These are phyloP conservation scores for Aureobasidium sp. DNA, from an alignment of 2,329 filamentous ascomycete species.

Conservation along the genomic window DNA sequence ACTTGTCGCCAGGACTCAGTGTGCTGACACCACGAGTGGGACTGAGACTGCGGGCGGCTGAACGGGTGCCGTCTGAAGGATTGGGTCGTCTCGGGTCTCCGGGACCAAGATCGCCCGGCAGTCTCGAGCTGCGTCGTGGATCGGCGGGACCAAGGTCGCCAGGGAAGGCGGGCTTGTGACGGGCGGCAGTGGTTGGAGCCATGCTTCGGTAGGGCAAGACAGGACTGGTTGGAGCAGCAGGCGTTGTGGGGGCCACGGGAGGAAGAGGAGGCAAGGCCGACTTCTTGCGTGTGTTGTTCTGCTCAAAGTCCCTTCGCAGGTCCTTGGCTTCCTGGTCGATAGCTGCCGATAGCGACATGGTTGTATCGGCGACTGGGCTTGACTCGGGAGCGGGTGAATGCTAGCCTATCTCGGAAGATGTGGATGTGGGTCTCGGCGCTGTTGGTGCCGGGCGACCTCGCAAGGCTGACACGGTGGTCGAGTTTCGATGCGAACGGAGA, in stretches of 20 bases:
- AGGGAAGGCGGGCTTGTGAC: slow-evolving; percentile 26
- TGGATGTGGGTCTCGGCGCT: slow-evolving; percentile 12
- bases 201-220: background rate
- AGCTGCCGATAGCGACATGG: slow-evolving; percentile 16
- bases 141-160: slow-evolving; percentile 32
- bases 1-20: background rate
- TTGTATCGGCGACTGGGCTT: background rate
- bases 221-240: background rate
- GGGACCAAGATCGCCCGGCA: slow-evolving; percentile 20
- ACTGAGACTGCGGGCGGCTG: slow-evolving; percentile 14
- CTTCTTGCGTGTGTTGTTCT: slow-evolving; percentile 8
- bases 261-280: background rate
- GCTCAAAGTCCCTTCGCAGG: slow-evolving; percentile 10
- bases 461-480: background rate
- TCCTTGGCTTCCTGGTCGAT: slow-evolving; percentile 16
- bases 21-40: slow-evolving; percentile 1
- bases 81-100: slow-evolving; percentile 18
- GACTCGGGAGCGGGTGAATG: background rate
- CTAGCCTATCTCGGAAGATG: slow-evolving; percentile 8
- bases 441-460: background rate
- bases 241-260: background rate
- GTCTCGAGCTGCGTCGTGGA: slow-evolving; percentile 24
- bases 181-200: background rate
- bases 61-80: slow-evolving; percentile 6
- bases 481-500: background rate